Percentiles rank a stretch among this genome's conserved stretches.
Evolutionary conservation across 495 filamentous ascomycete genomes (phyloP).

Genomic region (Aspergillus funiculosus): DNA sequence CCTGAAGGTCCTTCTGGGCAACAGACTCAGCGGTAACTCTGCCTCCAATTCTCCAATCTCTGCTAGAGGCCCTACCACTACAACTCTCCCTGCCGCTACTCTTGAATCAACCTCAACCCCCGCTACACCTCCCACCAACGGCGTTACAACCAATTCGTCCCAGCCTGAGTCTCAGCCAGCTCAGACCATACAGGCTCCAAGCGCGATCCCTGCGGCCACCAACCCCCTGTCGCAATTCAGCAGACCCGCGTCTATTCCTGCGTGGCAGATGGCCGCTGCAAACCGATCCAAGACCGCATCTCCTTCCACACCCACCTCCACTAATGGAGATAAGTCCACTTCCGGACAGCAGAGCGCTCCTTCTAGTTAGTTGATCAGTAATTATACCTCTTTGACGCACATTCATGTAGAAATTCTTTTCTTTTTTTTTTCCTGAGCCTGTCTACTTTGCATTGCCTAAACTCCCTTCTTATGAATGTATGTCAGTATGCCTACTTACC

Average conservation of each 20-base stretch:
- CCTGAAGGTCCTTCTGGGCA: constrained; percentile 79
- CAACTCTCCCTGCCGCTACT: constrained; percentile 22
- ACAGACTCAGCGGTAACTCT: constrained; percentile 58
- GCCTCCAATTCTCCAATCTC: constrained; percentile 31
- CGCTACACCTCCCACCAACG: constrained; percentile 30
- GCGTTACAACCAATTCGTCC: constrained; percentile 27
- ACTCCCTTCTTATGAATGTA: too few relatives aligned
- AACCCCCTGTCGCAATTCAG: constrained; percentile 40
- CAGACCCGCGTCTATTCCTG: constrained; percentile 69
- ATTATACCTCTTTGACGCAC: background rate
- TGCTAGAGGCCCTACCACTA: constrained; percentile 29
- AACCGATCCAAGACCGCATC: constrained; percentile 49
- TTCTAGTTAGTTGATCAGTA: constrained; percentile 21
- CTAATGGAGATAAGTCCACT: constrained; percentile 15
- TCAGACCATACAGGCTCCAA: constrained; percentile 33
- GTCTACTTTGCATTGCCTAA: constrained; percentile 1
- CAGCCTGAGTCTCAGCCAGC: constrained; percentile 34
- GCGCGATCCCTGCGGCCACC: constrained; percentile 28
- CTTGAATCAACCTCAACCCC: constrained; percentile 28
- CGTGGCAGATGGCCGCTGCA: constrained; percentile 80
- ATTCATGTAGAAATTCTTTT: constrained; percentile 17
- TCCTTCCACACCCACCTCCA: constrained; percentile 24
- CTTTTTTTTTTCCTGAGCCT: constrained; percentile 4
- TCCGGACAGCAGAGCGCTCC: constrained; percentile 31
- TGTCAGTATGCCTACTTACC: too few relatives aligned